Evolutionary conservation across 768 basidiomycete species (phyloP).

Genomic region (Agrocybe pediades): DNA sequence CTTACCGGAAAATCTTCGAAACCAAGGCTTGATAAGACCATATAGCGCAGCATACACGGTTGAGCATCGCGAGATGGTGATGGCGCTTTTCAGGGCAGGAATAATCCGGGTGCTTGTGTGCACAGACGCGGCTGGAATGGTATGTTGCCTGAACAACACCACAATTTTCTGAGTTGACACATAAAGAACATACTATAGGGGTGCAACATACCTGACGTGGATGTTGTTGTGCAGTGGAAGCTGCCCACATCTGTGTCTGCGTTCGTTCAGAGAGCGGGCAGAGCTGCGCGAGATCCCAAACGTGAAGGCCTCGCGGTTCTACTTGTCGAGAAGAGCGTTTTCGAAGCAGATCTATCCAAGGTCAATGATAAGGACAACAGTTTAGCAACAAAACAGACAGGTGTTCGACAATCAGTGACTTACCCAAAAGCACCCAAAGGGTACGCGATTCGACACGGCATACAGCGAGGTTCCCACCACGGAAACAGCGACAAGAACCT

Average conservation of each 20-base stretch:
- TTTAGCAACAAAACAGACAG: neutral
- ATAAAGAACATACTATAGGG: slow-evolving; percentile 20
- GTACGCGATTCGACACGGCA: slow-evolving; percentile 12
- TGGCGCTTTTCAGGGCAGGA: too few species aligned
- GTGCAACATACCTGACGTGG: slow-evolving; percentile 34
- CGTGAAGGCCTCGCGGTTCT: slow-evolving; percentile 26
- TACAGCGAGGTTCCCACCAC: slow-evolving; percentile 11
- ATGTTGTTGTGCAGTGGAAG: slow-evolving; percentile 40
- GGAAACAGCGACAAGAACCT: slow-evolving; percentile 7
- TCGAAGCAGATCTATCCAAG: slow-evolving; percentile 18
- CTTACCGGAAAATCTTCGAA: too few species aligned
- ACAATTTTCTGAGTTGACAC: too few species aligned
- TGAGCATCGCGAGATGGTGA: too few species aligned
- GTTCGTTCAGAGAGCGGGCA: slow-evolving; percentile 35
- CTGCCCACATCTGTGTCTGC: slow-evolving; percentile 25
- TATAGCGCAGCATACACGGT: too few species aligned
- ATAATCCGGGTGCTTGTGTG: too few species aligned
- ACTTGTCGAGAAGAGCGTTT: slow-evolving; percentile 26
- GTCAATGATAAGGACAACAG: neutral
- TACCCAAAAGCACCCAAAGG: slow-evolving; percentile 14
- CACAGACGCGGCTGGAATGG: too few species aligned
- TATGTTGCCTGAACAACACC: too few species aligned
- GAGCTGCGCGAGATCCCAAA: too few species aligned
- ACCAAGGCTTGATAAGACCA: too few species aligned
- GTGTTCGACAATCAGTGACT: slow-evolving; percentile 7